These are phyloP conservation scores for Micromonas commoda DNA, from an alignment of 139 green algal genomes.

Conservation along the genomic window DNA sequence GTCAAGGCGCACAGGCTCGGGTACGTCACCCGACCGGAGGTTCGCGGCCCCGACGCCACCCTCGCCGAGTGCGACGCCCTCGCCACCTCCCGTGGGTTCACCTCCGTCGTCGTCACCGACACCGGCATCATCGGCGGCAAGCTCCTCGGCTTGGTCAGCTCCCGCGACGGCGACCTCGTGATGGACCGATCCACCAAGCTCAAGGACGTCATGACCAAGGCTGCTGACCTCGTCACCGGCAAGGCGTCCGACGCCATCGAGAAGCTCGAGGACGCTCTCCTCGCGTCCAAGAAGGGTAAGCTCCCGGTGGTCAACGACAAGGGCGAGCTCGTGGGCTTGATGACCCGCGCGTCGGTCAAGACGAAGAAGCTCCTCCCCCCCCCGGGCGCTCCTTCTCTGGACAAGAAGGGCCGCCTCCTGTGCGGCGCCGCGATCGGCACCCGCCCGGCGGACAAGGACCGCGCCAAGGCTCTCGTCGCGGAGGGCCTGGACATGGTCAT, in stretches of 20 bases:
- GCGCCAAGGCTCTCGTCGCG: slow-evolving; percentile 74
- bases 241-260: slow-evolving; percentile 39
- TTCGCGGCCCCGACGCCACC: slow-evolving; percentile 18
- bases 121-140: slow-evolving; percentile 66
- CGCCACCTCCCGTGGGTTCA: slow-evolving; percentile 35
- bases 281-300: slow-evolving; percentile 47
- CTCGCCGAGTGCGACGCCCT: slow-evolving; percentile 60
- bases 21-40: slow-evolving; percentile 6
- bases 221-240: slow-evolving; percentile 52
- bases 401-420: slow-evolving; percentile 59
- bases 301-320: slow-evolving; percentile 59
- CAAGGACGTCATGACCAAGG: slow-evolving; percentile 65
- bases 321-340: slow-evolving; percentile 64
- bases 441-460: slow-evolving; percentile 64
- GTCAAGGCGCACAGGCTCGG: slow-evolving; percentile 61
- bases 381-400: slow-evolving; percentile 53
- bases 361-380: slow-evolving; percentile 29
- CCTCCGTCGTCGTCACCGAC: slow-evolving; percentile 67
- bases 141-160: slow-evolving; percentile 79
- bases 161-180: slow-evolving; percentile 75
- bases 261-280: slow-evolving; percentile 50
- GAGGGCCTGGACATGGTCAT: slow-evolving; percentile 41
- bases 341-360: slow-evolving; percentile 55
- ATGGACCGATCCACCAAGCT: slow-evolving; percentile 56
- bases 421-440: slow-evolving; percentile 86